These are phyloP conservation scores for Backusella circina DNA, from an alignment of 192 early-diverging fungal genomes.

Conservation along the genomic window DNA sequence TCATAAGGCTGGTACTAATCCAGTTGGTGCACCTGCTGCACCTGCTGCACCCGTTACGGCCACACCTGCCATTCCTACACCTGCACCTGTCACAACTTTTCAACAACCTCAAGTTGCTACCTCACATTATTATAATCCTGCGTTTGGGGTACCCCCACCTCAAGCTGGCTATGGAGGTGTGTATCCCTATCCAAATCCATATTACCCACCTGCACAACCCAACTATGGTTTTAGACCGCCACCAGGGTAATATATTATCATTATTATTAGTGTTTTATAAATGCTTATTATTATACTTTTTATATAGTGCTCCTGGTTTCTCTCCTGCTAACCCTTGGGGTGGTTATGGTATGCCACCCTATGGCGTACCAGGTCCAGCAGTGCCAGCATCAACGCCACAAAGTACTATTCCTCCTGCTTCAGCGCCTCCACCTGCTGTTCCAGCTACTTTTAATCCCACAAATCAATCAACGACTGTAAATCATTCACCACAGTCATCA, in stretches of 20 bases:
- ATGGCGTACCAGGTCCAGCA: neutral
- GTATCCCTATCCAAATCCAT: neutral
- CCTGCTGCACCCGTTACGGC: slow-evolving; percentile 22
- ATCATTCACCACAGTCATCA: neutral
- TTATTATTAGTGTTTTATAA: neutral
- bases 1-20: slow-evolving; percentile 34
- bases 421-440: neutral
- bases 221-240: neutral
- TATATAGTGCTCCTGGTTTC: neutral
- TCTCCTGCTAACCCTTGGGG: neutral
- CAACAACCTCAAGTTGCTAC: neutral
- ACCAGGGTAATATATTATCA: neutral
- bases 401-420: neutral
- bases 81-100: slow-evolving; percentile 2
- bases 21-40: slow-evolving; percentile 17
- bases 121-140: neutral
- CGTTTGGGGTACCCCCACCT: neutral
- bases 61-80: slow-evolving; percentile 10
- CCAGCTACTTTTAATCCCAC: neutral
- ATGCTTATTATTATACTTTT: neutral
- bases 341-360: neutral
- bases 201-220: neutral
- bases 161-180: neutral
- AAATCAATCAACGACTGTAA: neutral
- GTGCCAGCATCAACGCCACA: neutral